Evolutionary conservation across 2,329 filamentous ascomycete genomes (phyloP).

Genomic region (Phialemoniopsis sp.): DNA sequence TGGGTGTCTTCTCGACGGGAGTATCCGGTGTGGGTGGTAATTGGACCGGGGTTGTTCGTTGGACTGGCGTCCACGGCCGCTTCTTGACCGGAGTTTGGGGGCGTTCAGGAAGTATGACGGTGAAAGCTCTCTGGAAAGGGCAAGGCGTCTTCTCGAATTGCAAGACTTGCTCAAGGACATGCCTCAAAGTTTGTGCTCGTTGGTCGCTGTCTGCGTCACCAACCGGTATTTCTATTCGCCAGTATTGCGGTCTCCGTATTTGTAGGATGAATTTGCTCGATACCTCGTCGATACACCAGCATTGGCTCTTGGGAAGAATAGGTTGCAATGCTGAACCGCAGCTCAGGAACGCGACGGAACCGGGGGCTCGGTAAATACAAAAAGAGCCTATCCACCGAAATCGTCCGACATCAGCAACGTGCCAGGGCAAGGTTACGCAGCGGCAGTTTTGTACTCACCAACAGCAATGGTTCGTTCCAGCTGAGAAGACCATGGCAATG

Average conservation of each 20-base stretch:
- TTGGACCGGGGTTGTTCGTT: slow-evolving; percentile 15
- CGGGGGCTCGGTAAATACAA: slow-evolving; percentile 80
- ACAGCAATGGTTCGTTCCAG: slow-evolving; percentile 78
- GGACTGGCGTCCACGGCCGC: slow-evolving; percentile 62
- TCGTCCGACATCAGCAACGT: slow-evolving; percentile 8
- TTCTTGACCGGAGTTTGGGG: slow-evolving; percentile 62
- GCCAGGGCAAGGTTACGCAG: neutral
- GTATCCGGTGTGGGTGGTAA: slow-evolving; percentile 18
- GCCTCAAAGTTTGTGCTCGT: slow-evolving; percentile 63
- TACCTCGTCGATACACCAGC: slow-evolving; percentile 85
- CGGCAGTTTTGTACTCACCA: slow-evolving; percentile 41
- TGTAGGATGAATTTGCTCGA: slow-evolving; percentile 81
- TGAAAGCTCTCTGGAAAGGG: slow-evolving; percentile 76
- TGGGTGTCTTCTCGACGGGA: slow-evolving; percentile 10
- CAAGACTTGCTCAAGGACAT: slow-evolving; percentile 66
- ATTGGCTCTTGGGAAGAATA: slow-evolving; percentile 85
- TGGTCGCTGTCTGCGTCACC: slow-evolving; percentile 58
- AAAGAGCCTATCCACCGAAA: slow-evolving; percentile 67
- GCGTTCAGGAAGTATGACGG: slow-evolving; percentile 66
- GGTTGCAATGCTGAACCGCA: slow-evolving; percentile 81
- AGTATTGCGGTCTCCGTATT: slow-evolving; percentile 79
- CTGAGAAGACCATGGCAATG: slow-evolving; percentile 69
- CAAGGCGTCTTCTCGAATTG: slow-evolving; percentile 86
- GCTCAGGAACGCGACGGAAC: slow-evolving; percentile 82
- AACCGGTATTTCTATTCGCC: slow-evolving; percentile 81